phyloP scores from a whole-genome alignment of 2,329 filamentous ascomycete genomes.

The Cytospora piceae region DNA sequence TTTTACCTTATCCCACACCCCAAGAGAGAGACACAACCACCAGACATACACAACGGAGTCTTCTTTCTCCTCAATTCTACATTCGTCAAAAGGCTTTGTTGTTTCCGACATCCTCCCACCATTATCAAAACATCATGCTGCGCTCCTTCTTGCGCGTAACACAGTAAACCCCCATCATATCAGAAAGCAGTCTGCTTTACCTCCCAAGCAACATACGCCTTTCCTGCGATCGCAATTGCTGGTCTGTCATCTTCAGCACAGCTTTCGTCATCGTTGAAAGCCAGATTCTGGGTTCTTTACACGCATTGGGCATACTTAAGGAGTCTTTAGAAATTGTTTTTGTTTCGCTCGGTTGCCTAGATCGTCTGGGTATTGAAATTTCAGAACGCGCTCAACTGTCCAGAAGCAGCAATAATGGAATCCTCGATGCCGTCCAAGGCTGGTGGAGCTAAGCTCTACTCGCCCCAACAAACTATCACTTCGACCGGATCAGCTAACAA shows the following conservation, averaged over 20 bases:
- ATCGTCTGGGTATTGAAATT: not conserved
- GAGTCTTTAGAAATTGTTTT: not conserved
- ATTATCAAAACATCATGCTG: not conserved
- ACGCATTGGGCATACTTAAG: not conserved
- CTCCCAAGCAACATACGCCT: not conserved
- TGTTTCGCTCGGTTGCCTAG: not conserved
- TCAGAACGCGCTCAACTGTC: not conserved
- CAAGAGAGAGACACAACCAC: not conserved
- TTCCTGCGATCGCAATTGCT: constrained; percentile 1
- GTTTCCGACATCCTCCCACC: not conserved
- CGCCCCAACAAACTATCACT: constrained; percentile 7
- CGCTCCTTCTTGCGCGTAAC: not conserved
- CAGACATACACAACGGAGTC: not conserved
- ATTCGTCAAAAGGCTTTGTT: not conserved
- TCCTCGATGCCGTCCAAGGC: constrained; percentile 8
- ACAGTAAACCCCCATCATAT: not conserved
- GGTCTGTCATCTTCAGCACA: constrained; percentile 10
- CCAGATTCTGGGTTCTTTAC: not conserved
- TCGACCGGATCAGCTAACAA: constrained; percentile 14
- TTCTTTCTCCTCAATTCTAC: not conserved
- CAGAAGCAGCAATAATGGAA: constrained; percentile 17
- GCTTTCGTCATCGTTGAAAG: constrained; percentile 8
- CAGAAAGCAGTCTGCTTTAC: not conserved
- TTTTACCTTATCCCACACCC: not conserved
- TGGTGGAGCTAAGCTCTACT: constrained; percentile 7